Evolutionary conservation across 345 rosid species (phyloP).

Genomic region (Melaleuca quinquenervia): DNA sequence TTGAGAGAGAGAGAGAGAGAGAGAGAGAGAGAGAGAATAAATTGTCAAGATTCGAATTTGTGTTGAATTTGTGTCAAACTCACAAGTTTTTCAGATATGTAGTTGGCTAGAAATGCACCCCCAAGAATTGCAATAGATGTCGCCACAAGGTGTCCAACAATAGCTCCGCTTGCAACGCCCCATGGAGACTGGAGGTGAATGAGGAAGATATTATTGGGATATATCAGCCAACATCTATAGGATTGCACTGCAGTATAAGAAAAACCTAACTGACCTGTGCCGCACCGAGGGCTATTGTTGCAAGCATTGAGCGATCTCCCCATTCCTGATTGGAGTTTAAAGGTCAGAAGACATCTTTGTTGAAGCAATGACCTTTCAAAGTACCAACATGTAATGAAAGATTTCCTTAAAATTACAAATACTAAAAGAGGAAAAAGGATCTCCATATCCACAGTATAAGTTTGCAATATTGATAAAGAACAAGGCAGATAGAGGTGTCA

Average conservation of each 20-base stretch:
- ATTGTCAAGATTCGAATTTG: not conserved
- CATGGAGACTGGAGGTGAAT: constrained; percentile 57
- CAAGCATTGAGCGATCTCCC: constrained; percentile 99
- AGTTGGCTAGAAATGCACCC: constrained; percentile 87
- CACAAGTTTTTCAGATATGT: constrained; percentile 94
- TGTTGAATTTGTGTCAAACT: not conserved
- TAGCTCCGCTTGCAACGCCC: constrained; percentile 97
- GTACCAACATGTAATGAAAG: not conserved
- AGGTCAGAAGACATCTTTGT: not conserved
- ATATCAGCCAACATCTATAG: not conserved
- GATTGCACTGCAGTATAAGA: not conserved
- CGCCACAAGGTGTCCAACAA: constrained; percentile 85
- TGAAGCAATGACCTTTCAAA: not conserved
- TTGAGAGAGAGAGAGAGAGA: not conserved
- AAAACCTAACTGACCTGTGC: constrained; percentile 51
- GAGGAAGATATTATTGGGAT: not conserved
- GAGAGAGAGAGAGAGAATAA: not conserved
- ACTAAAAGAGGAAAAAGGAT: not conserved
- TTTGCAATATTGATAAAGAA: not conserved
- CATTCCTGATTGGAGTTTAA: constrained; percentile 56
- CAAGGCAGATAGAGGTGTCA: not conserved
- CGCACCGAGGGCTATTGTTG: constrained; percentile 95
- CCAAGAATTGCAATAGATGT: constrained; percentile 79
- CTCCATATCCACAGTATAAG: not conserved
- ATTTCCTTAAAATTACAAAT: not conserved